Percentiles rank a stretch among this genome's conserved stretches.
These are phyloP conservation scores for Lichtheimia hyalospora DNA, from an alignment of 371 early-diverging fungal genomes.

Conservation along the genomic window DNA sequence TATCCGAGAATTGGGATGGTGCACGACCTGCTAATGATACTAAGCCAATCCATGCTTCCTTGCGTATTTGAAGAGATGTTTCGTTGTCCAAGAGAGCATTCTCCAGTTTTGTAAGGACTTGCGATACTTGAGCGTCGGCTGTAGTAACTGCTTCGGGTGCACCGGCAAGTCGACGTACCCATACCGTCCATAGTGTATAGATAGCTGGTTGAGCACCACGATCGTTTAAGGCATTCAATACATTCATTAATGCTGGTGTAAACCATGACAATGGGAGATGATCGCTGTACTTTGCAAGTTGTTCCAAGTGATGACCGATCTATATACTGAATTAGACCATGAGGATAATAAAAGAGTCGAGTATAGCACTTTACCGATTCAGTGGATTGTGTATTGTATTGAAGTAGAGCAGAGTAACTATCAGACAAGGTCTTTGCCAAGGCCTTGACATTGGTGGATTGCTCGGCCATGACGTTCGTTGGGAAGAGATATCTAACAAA, in stretches of 20 bases:
- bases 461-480: not conserved
- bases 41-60: constrained; percentile 40
- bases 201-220: constrained; percentile 8
- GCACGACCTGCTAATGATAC: constrained; percentile 30
- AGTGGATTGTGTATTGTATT: constrained; percentile 20
- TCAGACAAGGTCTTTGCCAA: constrained; percentile 36
- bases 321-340: constrained; percentile 3
- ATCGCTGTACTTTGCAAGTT: constrained; percentile 35
- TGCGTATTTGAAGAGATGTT: constrained; percentile 15
- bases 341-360: not conserved
- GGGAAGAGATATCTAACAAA: not conserved
- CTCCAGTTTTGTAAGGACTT: constrained; percentile 18
- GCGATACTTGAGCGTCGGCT: constrained; percentile 10
- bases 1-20: constrained; percentile 14
- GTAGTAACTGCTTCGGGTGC: constrained; percentile 9
- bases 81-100: constrained; percentile 1
- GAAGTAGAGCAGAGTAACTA: constrained; percentile 34
- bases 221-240: constrained; percentile 16
- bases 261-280: constrained; percentile 51
- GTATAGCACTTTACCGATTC: constrained; percentile 16
- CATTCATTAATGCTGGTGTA: constrained; percentile 25
- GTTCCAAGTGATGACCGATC: constrained; percentile 26
- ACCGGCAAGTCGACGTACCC: constrained; percentile 34
- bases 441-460: constrained; percentile 26
- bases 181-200: constrained; percentile 28